These are phyloP conservation scores for Periconia sp. DNA, from an alignment of 2,329 filamentous ascomycete genomes.

Conservation along the genomic window DNA sequence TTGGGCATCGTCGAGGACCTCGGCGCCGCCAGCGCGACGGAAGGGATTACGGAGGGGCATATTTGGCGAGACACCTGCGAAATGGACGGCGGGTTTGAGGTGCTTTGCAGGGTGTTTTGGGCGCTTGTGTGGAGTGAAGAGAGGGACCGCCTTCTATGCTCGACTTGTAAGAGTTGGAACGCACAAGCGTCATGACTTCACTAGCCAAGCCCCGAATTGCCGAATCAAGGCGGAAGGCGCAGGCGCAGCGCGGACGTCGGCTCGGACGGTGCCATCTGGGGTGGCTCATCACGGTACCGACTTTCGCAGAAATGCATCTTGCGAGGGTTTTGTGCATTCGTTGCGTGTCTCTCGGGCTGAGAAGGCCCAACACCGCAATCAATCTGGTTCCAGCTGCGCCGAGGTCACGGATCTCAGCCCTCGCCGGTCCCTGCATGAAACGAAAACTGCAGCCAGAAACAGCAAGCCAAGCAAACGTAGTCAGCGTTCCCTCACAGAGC, in stretches of 20 bases:
- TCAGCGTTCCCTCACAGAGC: too few relatives aligned
- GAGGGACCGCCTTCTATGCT: background rate
- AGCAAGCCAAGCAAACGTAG: too few relatives aligned
- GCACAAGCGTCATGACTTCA: conserved; percentile 15
- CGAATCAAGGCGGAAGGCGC: conserved; percentile 9
- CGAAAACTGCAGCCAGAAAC: conserved; percentile 27
- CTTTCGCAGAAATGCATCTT: too few relatives aligned
- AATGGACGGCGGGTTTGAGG: conserved; percentile 21
- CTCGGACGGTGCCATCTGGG: background rate
- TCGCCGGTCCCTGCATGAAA: conserved; percentile 38
- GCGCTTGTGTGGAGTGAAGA: conserved; percentile 1
- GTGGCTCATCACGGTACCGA: too few relatives aligned
- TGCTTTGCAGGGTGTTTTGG: conserved; percentile 21
- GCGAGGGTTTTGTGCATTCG: too few relatives aligned
- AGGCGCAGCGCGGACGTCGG: conserved; percentile 6
- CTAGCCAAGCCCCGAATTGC: conserved; percentile 8
- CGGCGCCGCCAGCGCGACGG: conserved; percentile 42
- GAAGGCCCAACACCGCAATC: too few relatives aligned
- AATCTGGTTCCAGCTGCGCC: too few relatives aligned
- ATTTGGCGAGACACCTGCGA: conserved; percentile 18
- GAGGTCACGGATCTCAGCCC: too few relatives aligned
- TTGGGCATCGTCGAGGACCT: conserved; percentile 39
- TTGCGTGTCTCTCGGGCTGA: conserved; percentile 5
- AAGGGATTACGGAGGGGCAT: conserved; percentile 53
- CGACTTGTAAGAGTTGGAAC: too few relatives aligned